Conservation (phyloP, 331 rosid species). For the Telfairia occidentalis region DNA sequence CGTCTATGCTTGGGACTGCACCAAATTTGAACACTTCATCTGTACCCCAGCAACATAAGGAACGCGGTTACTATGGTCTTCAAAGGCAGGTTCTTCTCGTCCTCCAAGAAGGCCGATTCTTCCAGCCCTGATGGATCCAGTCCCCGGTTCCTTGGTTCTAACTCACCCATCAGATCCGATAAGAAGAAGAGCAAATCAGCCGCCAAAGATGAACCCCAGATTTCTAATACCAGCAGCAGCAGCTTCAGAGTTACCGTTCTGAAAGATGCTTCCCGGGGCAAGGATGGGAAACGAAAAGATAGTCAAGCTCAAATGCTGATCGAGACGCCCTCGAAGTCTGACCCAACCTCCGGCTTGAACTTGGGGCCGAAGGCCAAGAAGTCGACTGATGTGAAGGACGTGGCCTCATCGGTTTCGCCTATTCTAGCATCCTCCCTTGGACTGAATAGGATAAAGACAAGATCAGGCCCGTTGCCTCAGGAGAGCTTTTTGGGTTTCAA, state of each 20-base stretch:
- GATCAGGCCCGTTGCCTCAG: constrained; percentile 98
- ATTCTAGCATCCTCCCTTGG: constrained; percentile 87
- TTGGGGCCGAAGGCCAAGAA: constrained; percentile 16
- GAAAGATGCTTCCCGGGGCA: constrained; percentile 44
- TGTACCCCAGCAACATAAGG: neutral
- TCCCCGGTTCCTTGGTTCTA: constrained; percentile 50
- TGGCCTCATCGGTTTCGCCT: constrained; percentile 56
- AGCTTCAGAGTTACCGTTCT: constrained; percentile 11
- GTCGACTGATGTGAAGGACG: constrained; percentile 24
- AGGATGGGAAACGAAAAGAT: constrained; percentile 46
- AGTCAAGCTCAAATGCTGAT: constrained; percentile 22
- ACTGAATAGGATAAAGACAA: constrained; percentile 80
- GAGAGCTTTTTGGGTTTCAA: constrained; percentile 84
- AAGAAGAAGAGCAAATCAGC: constrained; percentile 68
- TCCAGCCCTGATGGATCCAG: constrained; percentile 74
- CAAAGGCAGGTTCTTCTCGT: constrained; percentile 88
- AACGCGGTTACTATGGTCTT: constrained; percentile 50
- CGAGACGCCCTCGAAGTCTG: constrained; percentile 18
- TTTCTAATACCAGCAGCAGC: neutral
- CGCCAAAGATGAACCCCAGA: constrained; percentile 21
- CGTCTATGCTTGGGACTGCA: constrained; percentile 39
- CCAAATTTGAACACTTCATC: neutral
- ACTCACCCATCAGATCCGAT: constrained; percentile 77
- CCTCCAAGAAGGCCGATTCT: constrained; percentile 73
- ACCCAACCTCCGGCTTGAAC: constrained; percentile 10